Base-by-base conservation (phyloP, 768 basidiomycete genomes). In the Pisolithus marmoratus region DNA sequence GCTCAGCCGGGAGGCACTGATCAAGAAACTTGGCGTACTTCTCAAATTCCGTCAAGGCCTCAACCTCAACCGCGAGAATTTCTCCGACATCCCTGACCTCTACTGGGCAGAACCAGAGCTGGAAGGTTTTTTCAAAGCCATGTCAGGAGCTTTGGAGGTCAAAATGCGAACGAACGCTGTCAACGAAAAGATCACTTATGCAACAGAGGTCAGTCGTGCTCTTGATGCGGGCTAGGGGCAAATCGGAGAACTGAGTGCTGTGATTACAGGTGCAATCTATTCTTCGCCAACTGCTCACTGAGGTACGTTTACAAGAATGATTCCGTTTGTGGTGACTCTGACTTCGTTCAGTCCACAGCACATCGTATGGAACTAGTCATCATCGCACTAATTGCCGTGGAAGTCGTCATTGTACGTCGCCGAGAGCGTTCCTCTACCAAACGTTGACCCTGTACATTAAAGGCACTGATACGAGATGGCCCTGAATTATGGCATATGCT, bases 331-430 rank as follows among this genome's bases (percentile, higher is more conserved):
- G 20, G 5, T 24, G 34, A 46, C 46, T 45, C 46, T 54, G 9
- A n/a, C 27, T 4, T 45, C 5, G 15, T 19, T 15, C 60, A 95
- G 90, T 90, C 91, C 3, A 90, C 89, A 5, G 81, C 79, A 2
- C 91, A 96, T 62, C 83, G 88, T 2, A 94, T 98, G 88, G 95
- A 98, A 70, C 74, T 95, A 5, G 88, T 97, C 55, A 97, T 97
- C 64, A 98, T 97, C 58, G 78, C 82, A 1, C 84, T 98, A 46
- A 96, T 97, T 61, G 90, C 94, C 0, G 91, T 96, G 11, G 93
- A 95, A 67, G 92, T 94, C n/a, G 75, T 92, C 60, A 87, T 96
- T 46, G 93, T 94, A 61, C 64, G 84, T 72, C 31, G 26, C 42
- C 7, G 19, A 9, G 17, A 34, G 1, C 4, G 4, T 40, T 22